phyloP scores from a whole-genome alignment of 495 filamentous ascomycete species.

The Tuber calosporum region DNA sequence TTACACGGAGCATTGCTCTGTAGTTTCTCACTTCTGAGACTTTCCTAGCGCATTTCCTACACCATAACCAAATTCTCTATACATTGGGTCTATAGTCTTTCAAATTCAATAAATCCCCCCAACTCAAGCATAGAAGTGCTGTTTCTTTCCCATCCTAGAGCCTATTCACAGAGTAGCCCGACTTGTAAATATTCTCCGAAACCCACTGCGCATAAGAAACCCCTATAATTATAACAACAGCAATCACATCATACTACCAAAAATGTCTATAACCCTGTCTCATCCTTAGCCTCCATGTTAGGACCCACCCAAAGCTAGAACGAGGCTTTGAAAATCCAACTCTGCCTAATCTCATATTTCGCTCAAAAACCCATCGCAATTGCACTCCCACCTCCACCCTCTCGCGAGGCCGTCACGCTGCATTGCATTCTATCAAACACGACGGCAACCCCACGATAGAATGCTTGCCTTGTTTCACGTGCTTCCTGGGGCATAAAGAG shows the following conservation, averaged over 20 bases:
- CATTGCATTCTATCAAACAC: background rate
- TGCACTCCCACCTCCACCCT: background rate
- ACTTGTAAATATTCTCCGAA: background rate
- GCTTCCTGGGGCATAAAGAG: background rate
- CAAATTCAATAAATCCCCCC: background rate
- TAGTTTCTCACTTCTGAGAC: background rate
- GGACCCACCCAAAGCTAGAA: background rate
- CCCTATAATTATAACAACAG: background rate
- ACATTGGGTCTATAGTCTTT: background rate
- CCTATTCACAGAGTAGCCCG: background rate
- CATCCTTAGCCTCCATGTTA: background rate
- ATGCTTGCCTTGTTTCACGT: accelerated
- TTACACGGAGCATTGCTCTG: background rate
- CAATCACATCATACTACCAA: background rate
- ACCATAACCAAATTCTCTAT: background rate
- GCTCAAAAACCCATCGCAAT: background rate
- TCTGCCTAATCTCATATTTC: background rate
- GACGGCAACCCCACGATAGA: background rate
- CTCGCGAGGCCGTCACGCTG: background rate
- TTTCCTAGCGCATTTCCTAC: background rate
- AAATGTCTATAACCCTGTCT: background rate
- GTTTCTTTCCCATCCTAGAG: background rate
- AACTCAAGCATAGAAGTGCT: background rate
- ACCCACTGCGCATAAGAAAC: background rate
- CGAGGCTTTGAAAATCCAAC: background rate